Evolutionary conservation across 208 protist species (phyloP), one percentile per base, ranked within the genome.

Genomic region (Crithidia expoeki): DNA sequence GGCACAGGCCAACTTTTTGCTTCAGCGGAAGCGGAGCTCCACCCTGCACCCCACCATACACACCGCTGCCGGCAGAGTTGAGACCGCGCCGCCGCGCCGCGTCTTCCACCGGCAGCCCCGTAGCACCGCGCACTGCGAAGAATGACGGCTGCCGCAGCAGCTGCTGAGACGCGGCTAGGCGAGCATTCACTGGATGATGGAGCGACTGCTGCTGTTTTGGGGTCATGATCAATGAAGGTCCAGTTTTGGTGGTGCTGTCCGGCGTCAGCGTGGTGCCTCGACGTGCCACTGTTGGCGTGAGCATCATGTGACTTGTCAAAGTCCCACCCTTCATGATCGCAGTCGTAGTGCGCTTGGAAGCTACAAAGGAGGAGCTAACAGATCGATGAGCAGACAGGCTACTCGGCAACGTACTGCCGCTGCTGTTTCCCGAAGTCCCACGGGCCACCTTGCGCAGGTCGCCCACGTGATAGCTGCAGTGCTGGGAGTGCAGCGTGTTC

Each of bases 61-160:
- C 68, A 10, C 81, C 83, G 16, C 57, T 56, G 62, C 68, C 44
- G 21, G 68, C 51, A 17, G 58, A 49, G 52, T 42, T 34, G 50
- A 78, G 0, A 34, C 72, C 28, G 25, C 36, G 58, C 17, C 72
- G 63, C 40, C n/a, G 64, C 21, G 55, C 72, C n/a, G 69, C 57
- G n/a, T 76, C 75, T n/a, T 68, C 70, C 14, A 79, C 66, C 11
- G 86, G 86, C 4, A 89, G 76, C 2, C 88, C 88, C 6, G 71
- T 83, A 16, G 53, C 72, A 19, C 85, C 85, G 47, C 74, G 74
- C 38, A 94, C 88, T 7, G 87, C 85, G 34, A 93, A 74, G 62
- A 93, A 88, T 0, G 74, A 60, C 16, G 34, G 51, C 36, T 78
- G 71, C 4, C 77, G 80, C 57, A 85, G 66, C 40, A 80, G 27